These are phyloP conservation scores for Paramyrothecium roridum DNA, from an alignment of 2,329 filamentous ascomycete genomes.

Conservation along the genomic window DNA sequence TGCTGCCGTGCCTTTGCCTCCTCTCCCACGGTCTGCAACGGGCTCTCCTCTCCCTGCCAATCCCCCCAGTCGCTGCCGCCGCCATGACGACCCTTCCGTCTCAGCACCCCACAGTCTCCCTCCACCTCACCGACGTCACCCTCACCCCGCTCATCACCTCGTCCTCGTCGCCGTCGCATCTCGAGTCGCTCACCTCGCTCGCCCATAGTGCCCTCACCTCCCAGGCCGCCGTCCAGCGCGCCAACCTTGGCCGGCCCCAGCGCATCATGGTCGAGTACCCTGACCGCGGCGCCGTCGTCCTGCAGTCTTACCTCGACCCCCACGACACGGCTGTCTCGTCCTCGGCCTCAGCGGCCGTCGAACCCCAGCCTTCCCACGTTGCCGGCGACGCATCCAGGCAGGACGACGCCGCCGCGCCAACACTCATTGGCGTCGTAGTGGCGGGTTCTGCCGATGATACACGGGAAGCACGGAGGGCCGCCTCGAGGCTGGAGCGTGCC, in stretches of 20 bases:
- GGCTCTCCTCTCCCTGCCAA: not conserved
- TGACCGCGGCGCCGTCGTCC: constrained; percentile 35
- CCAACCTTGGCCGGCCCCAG: constrained; percentile 50
- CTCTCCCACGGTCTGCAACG: too few species aligned
- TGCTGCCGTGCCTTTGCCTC: not conserved
- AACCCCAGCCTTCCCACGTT: constrained; percentile 10
- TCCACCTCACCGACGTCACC: constrained; percentile 55
- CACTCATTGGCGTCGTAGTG: constrained; percentile 54
- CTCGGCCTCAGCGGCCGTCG: constrained; percentile 5
- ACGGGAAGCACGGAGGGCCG: constrained; percentile 49
- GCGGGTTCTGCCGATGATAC: constrained; percentile 44
- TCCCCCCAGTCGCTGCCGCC: constrained; percentile 1
- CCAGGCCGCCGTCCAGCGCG: constrained; percentile 48
- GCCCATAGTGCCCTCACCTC: constrained; percentile 50
- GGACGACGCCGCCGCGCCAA: constrained; percentile 36
- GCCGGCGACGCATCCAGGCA: constrained; percentile 9
- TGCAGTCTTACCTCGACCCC: constrained; percentile 45
- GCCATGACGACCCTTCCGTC: constrained; percentile 37
- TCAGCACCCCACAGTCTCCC: constrained; percentile 47
- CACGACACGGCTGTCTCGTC: constrained; percentile 15
- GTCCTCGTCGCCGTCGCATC: constrained; percentile 38
- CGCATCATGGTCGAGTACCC: constrained; percentile 58
- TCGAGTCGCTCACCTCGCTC: constrained; percentile 49
- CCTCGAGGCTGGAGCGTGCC: constrained; percentile 49
- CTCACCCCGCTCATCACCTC: constrained; percentile 57